Evolutionary conservation across 345 rosid genomes (phyloP).

Genomic region (Kernera saxatilis): DNA sequence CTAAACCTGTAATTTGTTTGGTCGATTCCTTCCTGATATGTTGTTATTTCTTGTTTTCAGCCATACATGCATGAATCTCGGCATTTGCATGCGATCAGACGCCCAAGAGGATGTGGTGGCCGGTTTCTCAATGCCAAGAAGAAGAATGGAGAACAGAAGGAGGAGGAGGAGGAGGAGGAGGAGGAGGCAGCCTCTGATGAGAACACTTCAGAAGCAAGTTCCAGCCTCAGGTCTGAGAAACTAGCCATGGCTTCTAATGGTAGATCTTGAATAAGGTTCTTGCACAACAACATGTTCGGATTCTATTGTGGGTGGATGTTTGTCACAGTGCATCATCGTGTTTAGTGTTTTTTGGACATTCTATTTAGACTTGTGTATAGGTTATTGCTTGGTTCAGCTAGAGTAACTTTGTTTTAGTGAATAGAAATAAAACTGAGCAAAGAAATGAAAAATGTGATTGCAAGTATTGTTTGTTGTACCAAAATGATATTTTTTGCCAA

Average conservation of each 20-base stretch:
- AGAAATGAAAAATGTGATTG: constrained; percentile 8
- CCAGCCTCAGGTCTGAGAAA: constrained; percentile 58
- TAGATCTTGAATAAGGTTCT: constrained; percentile 33
- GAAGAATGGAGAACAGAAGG: constrained; percentile 42
- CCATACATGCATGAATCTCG: constrained; percentile 98
- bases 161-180: constrained; percentile 33
- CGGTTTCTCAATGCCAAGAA: constrained; percentile 85
- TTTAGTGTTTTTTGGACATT: constrained; percentile 14
- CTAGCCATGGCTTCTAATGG: constrained; percentile 39
- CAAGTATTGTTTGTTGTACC: constrained; percentile 15
- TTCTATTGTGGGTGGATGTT: constrained; percentile 3
- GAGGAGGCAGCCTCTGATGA: constrained; percentile 41
- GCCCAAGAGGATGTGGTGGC: constrained; percentile 97
- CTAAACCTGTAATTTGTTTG: neutral
- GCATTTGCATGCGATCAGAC: constrained; percentile 83
- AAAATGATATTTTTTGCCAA: constrained; percentile 1
- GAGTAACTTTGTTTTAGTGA: constrained; percentile 14
- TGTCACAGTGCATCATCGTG: neutral
- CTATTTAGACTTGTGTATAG: constrained; percentile 20
- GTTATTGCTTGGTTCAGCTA: constrained; percentile 13
- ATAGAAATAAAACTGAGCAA: constrained; percentile 20
- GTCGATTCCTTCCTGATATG: neutral
- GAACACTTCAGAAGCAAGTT: constrained; percentile 49
- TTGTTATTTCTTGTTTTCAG: constrained; percentile 39
- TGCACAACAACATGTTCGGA: constrained; percentile 3